Percentiles rank a stretch among this genome's conserved stretches.
Conservation (phyloP, 129 eudicot genomes). For the Sambucus nigra region DNA sequence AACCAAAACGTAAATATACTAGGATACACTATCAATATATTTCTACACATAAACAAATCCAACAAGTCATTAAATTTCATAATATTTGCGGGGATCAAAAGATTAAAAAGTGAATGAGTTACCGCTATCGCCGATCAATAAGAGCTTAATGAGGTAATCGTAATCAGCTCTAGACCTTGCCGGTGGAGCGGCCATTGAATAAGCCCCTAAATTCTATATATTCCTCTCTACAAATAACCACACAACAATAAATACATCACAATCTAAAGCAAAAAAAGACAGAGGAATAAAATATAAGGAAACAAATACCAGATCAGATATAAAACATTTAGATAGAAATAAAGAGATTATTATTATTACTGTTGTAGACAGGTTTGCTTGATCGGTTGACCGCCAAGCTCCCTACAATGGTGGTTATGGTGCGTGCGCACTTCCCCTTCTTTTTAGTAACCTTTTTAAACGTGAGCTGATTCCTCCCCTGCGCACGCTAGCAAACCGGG, state of each 20-base stretch:
- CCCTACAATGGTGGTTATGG: slow-evolving; percentile 19
- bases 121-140: slow-evolving; percentile 81
- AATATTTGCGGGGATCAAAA: neutral
- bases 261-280: slow-evolving; percentile 8
- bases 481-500: slow-evolving; percentile 2
- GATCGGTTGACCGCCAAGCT: slow-evolving; percentile 18
- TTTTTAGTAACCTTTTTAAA: neutral
- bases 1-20: slow-evolving; percentile 5
- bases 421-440: slow-evolving; percentile 26
- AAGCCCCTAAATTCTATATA: slow-evolving; percentile 21
- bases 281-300: slow-evolving; percentile 7
- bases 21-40: neutral
- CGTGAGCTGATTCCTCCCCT: neutral
- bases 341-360: slow-evolving; percentile 4
- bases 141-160: slow-evolving; percentile 81
- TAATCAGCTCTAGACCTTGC: slow-evolving; percentile 72
- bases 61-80: too few species aligned
- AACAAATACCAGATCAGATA: slow-evolving; percentile 19
- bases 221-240: neutral
- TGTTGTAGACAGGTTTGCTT: slow-evolving; percentile 1
- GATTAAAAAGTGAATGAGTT: slow-evolving; percentile 9
- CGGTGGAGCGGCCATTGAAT: slow-evolving; percentile 75
- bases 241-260: slow-evolving; percentile 4
- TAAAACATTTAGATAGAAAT: slow-evolving; percentile 9
- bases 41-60: slow-evolving; percentile 3